These are phyloP conservation scores for Lantana camara DNA, from an alignment of 257 asterid genomes.

Conservation along the genomic window DNA sequence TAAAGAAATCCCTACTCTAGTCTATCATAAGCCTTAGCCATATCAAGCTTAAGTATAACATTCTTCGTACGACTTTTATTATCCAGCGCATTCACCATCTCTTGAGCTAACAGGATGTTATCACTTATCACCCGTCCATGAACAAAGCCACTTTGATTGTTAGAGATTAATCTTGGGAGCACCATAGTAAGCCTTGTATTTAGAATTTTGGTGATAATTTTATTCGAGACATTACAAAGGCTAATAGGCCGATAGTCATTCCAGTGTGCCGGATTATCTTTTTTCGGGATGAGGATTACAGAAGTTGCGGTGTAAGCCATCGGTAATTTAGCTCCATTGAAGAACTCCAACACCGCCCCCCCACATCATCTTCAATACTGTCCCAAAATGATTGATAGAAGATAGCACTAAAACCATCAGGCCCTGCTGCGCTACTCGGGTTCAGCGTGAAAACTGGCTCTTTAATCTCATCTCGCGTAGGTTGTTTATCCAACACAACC, in stretches of 20 bases:
- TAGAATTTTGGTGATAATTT: not conserved
- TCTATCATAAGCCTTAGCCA: slow-evolving; percentile 1
- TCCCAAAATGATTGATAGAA: not conserved
- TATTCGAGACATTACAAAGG: not conserved
- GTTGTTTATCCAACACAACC: not conserved
- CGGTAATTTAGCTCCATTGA: not conserved
- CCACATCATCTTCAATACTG: not conserved
- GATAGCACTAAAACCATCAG: not conserved
- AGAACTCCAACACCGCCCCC: not conserved
- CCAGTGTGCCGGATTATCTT: too few species aligned
- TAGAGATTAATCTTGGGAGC: not conserved
- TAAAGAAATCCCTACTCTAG: not conserved
- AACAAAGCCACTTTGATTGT: not conserved
- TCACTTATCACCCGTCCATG: too few species aligned
- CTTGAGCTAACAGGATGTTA: too few species aligned
- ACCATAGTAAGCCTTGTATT: not conserved
- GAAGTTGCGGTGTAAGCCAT: too few species aligned
- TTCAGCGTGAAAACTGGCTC: not conserved
- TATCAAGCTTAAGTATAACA: not conserved
- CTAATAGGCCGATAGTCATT: not conserved
- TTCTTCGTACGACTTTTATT: not conserved
- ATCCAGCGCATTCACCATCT: too few species aligned
- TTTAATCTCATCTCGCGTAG: not conserved
- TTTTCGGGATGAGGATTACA: too few species aligned
- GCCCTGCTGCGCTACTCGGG: not conserved